These are phyloP conservation scores for Ramalina intermedia DNA, from an alignment of 495 filamentous ascomycete species.

Conservation along the genomic window DNA sequence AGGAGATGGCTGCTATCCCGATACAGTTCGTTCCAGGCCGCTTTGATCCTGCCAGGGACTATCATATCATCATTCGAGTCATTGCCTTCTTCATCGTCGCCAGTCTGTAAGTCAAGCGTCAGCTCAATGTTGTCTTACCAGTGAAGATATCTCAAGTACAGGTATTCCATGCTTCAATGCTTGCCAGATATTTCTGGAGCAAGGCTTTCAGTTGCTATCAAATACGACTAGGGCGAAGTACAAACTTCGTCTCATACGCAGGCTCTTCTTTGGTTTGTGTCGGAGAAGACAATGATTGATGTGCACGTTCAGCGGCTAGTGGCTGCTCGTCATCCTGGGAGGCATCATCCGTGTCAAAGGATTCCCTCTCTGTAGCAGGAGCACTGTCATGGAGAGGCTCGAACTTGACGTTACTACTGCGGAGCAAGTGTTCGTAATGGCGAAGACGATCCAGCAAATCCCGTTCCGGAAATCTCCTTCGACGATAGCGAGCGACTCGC, in stretches of 20 bases:
- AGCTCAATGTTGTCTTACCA: no score
- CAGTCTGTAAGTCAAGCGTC: no score
- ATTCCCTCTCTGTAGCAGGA: constrained; percentile 8
- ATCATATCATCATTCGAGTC: constrained; percentile 21
- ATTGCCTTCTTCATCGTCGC: constrained; percentile 13
- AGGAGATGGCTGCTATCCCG: constrained; percentile 30
- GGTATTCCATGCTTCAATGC: constrained; percentile 33
- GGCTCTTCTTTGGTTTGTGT: constrained; percentile 19
- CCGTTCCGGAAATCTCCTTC: constrained; percentile 38
- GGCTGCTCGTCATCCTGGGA: constrained; percentile 18
- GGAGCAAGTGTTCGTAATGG: constrained; percentile 37
- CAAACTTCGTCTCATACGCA: constrained; percentile 28
- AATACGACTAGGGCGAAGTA: constrained; percentile 5
- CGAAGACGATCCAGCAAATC: constrained; percentile 39
- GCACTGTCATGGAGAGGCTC: constrained; percentile 31
- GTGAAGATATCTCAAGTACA: not conserved
- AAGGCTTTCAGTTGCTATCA: constrained; percentile 11
- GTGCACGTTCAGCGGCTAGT: constrained; percentile 1
- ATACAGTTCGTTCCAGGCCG: constrained; percentile 29
- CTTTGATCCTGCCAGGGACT: constrained; percentile 22
- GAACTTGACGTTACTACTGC: constrained; percentile 35
- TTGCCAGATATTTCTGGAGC: constrained; percentile 31
- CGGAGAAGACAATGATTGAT: constrained; percentile 10
- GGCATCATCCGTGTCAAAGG: constrained; percentile 7
- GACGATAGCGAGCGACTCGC: constrained; percentile 24